Evolutionary conservation across 495 filamentous ascomycete species (phyloP), one percentile per base, ranked within the genome.

Genomic region (Hypoxylon fragiforme): DNA sequence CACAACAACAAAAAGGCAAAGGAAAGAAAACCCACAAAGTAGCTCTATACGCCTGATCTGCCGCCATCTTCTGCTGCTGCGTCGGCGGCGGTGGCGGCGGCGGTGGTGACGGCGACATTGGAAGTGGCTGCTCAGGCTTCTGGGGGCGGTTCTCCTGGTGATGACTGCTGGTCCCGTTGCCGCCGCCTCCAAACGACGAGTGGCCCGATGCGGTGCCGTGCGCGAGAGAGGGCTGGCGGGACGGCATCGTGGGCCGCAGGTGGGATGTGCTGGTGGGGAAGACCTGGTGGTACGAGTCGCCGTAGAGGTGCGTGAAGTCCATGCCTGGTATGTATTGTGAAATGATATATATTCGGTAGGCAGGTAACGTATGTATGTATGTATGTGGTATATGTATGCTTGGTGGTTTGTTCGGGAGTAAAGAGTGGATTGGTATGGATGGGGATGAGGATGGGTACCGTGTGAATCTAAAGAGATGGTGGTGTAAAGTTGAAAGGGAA

Each of bases 41-140:
- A 42, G 46, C 57, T 6, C 22, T 50, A 16, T 61, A 61, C 42
- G 50, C 51, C 35, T 55, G 46, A 7, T 61, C 57, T 7, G 50
- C 50, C 14, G 56, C 50, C 45, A 50, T 54, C 26, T 35, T 35
- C 34, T 49, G 48, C 32, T 59, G 49, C 39, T 48, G 36, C 28
- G 6, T n/a, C 19, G 31, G 24, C 18, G 49, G 48, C 38, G 50
- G 44, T 14, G 14, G 32, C n/a, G 54, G n/a, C n/a, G n/a, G n/a
- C n/a, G n/a, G n/a, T n/a, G n/a, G n/a, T n/a, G n/a, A n/a, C n/a
- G n/a, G n/a, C n/a, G n/a, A n/a, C n/a, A n/a, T n/a, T n/a, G n/a
- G n/a, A n/a, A n/a, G n/a, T n/a, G n/a, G n/a, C n/a, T n/a, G 40
- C 19, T 55, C 3, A 9, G 31, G 16, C 19, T 60, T 36, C 37